A percentile compares a stretch with the other conserved stretches of the same genome.
phyloP scores from a whole-genome alignment of 1,284 basidiomycete species.

The Puccinia novopanici region DNA sequence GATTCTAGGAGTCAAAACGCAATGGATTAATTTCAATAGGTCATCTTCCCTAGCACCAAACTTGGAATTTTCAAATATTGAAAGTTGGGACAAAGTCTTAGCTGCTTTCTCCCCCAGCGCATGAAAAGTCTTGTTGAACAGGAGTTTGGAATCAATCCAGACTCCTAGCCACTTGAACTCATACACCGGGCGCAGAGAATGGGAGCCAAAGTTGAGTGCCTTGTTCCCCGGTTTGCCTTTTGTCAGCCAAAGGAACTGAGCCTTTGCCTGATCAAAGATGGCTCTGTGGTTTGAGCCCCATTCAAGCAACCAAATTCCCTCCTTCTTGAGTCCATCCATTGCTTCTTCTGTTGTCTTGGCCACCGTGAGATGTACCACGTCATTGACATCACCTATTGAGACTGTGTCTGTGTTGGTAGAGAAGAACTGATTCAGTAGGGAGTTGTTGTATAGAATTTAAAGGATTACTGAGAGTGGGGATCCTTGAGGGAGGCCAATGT shows the following conservation, averaged over 20 bases:
- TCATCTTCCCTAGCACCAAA: not conserved
- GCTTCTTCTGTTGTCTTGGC: not conserved
- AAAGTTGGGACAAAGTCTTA: not conserved
- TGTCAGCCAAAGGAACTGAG: too few species aligned
- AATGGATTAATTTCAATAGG: not conserved
- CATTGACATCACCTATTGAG: not conserved
- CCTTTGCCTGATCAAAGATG: conserved; percentile 10
- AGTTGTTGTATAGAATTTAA: too few species aligned
- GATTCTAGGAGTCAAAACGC: not conserved
- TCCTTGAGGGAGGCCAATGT: too few species aligned
- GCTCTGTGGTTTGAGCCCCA: not conserved
- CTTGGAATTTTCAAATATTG: not conserved
- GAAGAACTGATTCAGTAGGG: not conserved
- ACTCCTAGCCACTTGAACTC: conserved; percentile 14
- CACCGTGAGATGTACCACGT: not conserved
- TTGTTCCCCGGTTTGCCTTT: too few species aligned
- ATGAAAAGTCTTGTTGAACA: not conserved
- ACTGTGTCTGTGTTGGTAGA: not conserved
- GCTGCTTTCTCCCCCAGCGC: not conserved
- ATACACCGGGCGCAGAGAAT: not conserved
- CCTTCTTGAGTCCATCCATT: not conserved
- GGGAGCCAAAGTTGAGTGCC: not conserved
- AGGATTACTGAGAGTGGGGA: too few species aligned
- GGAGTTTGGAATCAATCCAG: not conserved
- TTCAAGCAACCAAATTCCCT: not conserved